Percentiles rank a stretch among this genome's conserved stretches.
phyloP scores from a whole-genome alignment of 768 basidiomycete genomes.

The Suillus occidentalis region DNA sequence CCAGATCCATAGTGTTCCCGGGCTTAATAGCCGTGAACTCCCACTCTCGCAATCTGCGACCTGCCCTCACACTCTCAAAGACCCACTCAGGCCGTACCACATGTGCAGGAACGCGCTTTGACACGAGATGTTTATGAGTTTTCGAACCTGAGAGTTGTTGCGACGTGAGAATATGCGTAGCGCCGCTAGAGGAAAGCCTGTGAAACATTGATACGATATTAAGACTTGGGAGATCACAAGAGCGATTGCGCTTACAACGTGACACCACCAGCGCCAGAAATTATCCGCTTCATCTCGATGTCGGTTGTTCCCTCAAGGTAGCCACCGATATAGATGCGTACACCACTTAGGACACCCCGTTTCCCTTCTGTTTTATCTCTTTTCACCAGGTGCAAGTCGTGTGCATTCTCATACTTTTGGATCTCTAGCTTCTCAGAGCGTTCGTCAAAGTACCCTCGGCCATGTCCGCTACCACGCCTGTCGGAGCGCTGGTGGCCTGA shows the following conservation, averaged over 20 bases:
- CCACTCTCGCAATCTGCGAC: slow-evolving; percentile 61
- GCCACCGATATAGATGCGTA: slow-evolving; percentile 69
- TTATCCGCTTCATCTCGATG: slow-evolving; percentile 71
- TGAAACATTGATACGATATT: slow-evolving; percentile 3
- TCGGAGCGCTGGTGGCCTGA: slow-evolving; percentile 72
- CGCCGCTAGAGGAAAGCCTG: slow-evolving; percentile 57
- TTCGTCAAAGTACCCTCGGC: slow-evolving; percentile 40
- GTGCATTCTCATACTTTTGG: slow-evolving; percentile 21
- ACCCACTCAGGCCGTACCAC: slow-evolving; percentile 81
- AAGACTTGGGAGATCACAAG: background rate
- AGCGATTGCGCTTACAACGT: slow-evolving; percentile 49
- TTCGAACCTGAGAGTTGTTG: slow-evolving; percentile 70
- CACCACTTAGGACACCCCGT: slow-evolving; percentile 37
- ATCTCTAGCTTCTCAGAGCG: slow-evolving; percentile 47
- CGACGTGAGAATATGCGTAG: slow-evolving; percentile 81
- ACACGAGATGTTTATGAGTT: slow-evolving; percentile 60
- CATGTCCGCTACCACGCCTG: slow-evolving; percentile 32
- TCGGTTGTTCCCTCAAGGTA: slow-evolving; percentile 73
- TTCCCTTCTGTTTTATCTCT: slow-evolving; percentile 1
- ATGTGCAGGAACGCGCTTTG: slow-evolving; percentile 49
- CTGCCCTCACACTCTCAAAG: slow-evolving; percentile 60
- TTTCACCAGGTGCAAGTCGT: slow-evolving; percentile 9
- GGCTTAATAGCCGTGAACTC: slow-evolving; percentile 52
- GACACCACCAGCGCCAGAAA: slow-evolving; percentile 66
- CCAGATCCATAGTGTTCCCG: slow-evolving; percentile 36